phyloP scores from a whole-genome alignment of 2,329 filamentous ascomycete species.

The Sordariomycetes sp. region DNA sequence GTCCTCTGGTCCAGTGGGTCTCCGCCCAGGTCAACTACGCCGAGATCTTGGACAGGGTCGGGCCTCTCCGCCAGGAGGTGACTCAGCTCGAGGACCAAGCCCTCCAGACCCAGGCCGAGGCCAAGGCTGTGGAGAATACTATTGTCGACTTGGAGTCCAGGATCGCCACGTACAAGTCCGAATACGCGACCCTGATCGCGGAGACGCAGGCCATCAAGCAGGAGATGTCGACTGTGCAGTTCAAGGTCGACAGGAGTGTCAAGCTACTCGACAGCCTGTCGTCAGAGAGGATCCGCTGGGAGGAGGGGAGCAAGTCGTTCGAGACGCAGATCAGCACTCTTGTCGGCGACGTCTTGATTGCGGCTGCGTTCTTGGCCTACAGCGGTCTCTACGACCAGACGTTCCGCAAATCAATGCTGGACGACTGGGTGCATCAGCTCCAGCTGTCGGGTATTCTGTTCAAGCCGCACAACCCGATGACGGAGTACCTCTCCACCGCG shows the following conservation, averaged over 20 bases:
- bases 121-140: slow-evolving; percentile 79
- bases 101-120: slow-evolving; percentile 84
- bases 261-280: slow-evolving; percentile 88
- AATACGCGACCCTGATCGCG: slow-evolving; percentile 91
- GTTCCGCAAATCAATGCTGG: slow-evolving; percentile 93
- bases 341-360: slow-evolving; percentile 87
- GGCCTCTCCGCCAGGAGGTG: slow-evolving; percentile 84
- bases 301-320: slow-evolving; percentile 94
- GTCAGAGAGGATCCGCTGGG: slow-evolving; percentile 87
- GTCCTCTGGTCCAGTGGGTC: slow-evolving; percentile 94
- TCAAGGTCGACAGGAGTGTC: slow-evolving; percentile 95
- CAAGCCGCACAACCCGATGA: slow-evolving; percentile 88
- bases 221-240: slow-evolving; percentile 92
- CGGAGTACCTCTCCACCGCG: slow-evolving; percentile 91
- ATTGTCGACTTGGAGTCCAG: slow-evolving; percentile 76
- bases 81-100: slow-evolving; percentile 75
- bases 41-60: slow-evolving; percentile 90
- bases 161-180: slow-evolving; percentile 88
- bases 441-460: slow-evolving; percentile 84
- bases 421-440: slow-evolving; percentile 93
- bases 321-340: slow-evolving; percentile 96
- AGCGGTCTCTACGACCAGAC: slow-evolving; percentile 95
- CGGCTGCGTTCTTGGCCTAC: slow-evolving; percentile 95
- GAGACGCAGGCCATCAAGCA: slow-evolving; percentile 95
- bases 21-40: slow-evolving; percentile 94